Evolutionary conservation across 805 yeast genomes (phyloP).

Genomic region (Tetrapisispora fleetii): DNA sequence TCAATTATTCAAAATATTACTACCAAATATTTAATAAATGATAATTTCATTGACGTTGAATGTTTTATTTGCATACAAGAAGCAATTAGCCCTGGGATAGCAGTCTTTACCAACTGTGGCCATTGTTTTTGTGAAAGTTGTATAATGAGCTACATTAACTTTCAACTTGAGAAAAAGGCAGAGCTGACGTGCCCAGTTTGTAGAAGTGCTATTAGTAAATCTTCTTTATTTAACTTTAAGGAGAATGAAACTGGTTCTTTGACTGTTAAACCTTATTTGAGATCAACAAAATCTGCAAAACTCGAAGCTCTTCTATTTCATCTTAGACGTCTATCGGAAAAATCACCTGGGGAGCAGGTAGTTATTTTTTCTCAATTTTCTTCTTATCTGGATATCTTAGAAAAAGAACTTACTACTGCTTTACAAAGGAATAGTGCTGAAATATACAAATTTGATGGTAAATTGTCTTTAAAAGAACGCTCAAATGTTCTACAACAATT

Average conservation of each 20-base stretch:
- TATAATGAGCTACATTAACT: slow-evolving; percentile 62
- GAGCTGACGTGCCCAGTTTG: slow-evolving; percentile 68
- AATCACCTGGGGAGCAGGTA: slow-evolving; percentile 56
- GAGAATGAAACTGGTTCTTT: slow-evolving; percentile 19
- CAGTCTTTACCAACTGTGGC: slow-evolving; percentile 64
- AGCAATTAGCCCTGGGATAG: slow-evolving; percentile 45
- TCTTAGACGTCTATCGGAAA: slow-evolving; percentile 42
- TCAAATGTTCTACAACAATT: slow-evolving; percentile 52
- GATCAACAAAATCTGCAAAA: slow-evolving; percentile 51
- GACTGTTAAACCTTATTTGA: slow-evolving; percentile 17
- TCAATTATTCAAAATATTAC: slow-evolving; percentile 2
- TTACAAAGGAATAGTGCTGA: slow-evolving; percentile 27
- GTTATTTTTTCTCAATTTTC: slow-evolving; percentile 91
- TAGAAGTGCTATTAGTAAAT: slow-evolving; percentile 44
- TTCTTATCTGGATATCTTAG: slow-evolving; percentile 65
- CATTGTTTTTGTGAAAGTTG: slow-evolving; percentile 74
- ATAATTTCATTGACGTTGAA: slow-evolving; percentile 40
- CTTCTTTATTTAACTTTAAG: slow-evolving; percentile 31
- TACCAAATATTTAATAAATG: slow-evolving; percentile 23
- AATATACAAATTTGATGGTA: slow-evolving; percentile 73
- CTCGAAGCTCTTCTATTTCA: slow-evolving; percentile 58
- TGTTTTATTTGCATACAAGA: slow-evolving; percentile 78
- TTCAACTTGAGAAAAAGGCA: slow-evolving; percentile 41
- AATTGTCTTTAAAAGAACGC: slow-evolving; percentile 57
- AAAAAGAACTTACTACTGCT: slow-evolving; percentile 45